Evolutionary conservation across 2,329 filamentous ascomycete genomes (phyloP).

Genomic region (Acephala macrosclerotiorum): DNA sequence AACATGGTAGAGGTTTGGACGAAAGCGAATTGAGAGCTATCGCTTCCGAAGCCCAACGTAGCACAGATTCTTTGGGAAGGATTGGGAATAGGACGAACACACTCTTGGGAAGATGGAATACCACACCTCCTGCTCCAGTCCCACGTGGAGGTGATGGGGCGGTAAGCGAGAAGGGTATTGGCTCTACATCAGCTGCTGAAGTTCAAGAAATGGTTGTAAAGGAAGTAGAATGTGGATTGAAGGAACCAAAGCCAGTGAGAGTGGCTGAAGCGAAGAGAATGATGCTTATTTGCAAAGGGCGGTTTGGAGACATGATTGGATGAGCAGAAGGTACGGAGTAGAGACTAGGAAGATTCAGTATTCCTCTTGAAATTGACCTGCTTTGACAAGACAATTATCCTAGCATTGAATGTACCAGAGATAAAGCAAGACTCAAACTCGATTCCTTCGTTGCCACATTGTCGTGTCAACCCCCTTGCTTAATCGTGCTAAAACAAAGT

Average conservation of each 20-base stretch:
- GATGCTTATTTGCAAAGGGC: conserved; percentile 40
- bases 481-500: no score
- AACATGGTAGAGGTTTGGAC: conserved; percentile 14
- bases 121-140: background rate
- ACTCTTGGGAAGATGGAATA: conserved; percentile 26
- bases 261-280: conserved; percentile 42
- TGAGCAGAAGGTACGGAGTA: conserved; percentile 24
- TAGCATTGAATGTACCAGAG: no score
- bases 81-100: conserved; percentile 17
- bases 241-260: conserved; percentile 41
- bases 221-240: conserved; percentile 40
- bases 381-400: background rate
- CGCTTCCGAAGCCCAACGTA: conserved; percentile 22
- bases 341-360: conserved; percentile 18
- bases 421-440: no score
- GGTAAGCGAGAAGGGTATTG: conserved; percentile 17
- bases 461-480: no score
- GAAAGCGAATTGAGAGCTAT: conserved; percentile 24
- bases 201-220: conserved; percentile 38
- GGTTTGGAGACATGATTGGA: conserved; percentile 27
- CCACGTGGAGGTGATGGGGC: conserved; percentile 21
- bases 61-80: background rate
- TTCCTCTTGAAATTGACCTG: conserved; percentile 4
- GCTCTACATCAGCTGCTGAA: conserved; percentile 13
- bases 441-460: no score